These are phyloP conservation scores for Cladosporium sp. DNA, from an alignment of 2,329 filamentous ascomycete species.

Conservation along the genomic window DNA sequence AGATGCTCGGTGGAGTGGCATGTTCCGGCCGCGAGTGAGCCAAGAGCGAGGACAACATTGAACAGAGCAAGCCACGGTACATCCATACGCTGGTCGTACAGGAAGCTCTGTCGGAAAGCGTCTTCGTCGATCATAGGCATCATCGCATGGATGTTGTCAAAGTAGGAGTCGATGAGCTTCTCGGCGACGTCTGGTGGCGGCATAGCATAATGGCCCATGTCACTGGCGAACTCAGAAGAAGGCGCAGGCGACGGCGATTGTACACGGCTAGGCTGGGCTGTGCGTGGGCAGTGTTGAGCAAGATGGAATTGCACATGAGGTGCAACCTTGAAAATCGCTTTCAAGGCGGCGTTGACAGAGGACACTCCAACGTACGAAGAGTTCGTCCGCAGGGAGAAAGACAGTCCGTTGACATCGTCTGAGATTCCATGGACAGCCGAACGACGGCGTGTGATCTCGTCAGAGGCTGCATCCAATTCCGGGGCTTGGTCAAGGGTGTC, in stretches of 20 bases:
- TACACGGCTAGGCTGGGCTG: constrained; percentile 22
- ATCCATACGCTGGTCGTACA: constrained; percentile 23
- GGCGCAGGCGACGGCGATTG: constrained; percentile 26
- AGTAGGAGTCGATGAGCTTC: constrained; percentile 24
- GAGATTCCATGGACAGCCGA: constrained; percentile 40
- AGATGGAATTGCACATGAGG: constrained; percentile 20
- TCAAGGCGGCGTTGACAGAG: constrained; percentile 25
- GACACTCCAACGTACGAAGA: constrained; percentile 26
- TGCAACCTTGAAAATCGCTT: constrained; percentile 25
- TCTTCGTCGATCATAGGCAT: constrained; percentile 28
- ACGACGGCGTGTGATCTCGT: constrained; percentile 49
- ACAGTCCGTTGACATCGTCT: constrained; percentile 26
- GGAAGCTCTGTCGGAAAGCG: constrained; percentile 23
- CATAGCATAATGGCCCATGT: not conserved
- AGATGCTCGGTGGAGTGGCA: constrained; percentile 20
- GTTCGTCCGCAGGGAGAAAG: constrained; percentile 21
- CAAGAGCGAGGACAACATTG: constrained; percentile 25
- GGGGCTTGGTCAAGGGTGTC: constrained; percentile 61
- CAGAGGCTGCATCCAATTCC: constrained; percentile 55
- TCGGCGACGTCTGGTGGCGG: constrained; percentile 22
- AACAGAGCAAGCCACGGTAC: constrained; percentile 24
- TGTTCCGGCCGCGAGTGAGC: constrained; percentile 21
- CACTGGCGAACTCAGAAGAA: constrained; percentile 27
- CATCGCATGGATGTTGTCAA: constrained; percentile 22
- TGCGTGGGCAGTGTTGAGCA: constrained; percentile 25